phyloP scores from a whole-genome alignment of 169 alveolate species.

The Toxoplasma gondii region DNA sequence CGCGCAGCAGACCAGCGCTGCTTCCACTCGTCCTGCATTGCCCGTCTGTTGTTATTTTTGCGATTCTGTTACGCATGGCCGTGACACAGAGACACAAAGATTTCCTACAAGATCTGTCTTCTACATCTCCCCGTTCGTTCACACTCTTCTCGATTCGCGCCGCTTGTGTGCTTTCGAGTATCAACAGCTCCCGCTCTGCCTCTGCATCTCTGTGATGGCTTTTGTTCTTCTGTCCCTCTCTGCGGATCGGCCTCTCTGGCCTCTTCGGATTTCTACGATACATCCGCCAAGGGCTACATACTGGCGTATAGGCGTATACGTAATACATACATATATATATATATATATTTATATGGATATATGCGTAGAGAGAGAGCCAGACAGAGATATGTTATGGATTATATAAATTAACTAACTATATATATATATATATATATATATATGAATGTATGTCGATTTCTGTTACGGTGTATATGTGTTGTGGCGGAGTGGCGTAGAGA shows the following conservation, averaged over 20 bases:
- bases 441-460: neutral
- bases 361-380: no score
- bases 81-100: no score
- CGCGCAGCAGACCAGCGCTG: no score
- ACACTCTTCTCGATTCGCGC: neutral
- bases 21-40: no score
- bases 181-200: neutral
- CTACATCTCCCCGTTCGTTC: neutral
- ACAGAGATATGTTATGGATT: no score
- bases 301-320: neutral
- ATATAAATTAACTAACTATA: no score
- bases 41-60: no score
- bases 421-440: no score
- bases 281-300: neutral
- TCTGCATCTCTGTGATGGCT: neutral
- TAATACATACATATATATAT: no score
- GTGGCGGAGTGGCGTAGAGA: neutral
- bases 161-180: neutral
- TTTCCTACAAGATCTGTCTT: no score
- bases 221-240: neutral
- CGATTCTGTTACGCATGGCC: no score
- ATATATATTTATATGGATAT: no score
- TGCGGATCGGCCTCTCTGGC: neutral
- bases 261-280: neutral
- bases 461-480: neutral